Percentiles rank a stretch among this genome's conserved stretches.
Conservation (phyloP, 352 stramenopile species). For the Phytophthora pistaciae region DNA sequence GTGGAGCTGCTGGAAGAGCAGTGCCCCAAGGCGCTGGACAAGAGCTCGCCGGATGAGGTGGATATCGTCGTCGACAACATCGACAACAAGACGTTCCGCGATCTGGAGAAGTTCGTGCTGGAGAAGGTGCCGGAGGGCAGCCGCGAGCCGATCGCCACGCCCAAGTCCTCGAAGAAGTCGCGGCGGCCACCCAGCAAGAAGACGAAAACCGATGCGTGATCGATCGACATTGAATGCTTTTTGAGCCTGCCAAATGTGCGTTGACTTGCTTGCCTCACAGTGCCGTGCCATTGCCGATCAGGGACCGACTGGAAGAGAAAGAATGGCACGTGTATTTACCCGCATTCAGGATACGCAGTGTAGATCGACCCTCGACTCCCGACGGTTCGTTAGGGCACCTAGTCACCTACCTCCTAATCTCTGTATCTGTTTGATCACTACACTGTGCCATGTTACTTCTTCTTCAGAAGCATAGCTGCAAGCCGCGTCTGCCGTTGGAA, state of each 20-base stretch:
- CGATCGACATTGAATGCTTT: constrained; percentile 20
- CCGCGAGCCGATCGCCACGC: constrained; percentile 66
- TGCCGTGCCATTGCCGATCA: constrained; percentile 7
- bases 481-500: constrained; percentile 65
- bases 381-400: constrained; percentile 23
- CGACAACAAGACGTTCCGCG: constrained; percentile 90
- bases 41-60: constrained; percentile 88
- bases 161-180: constrained; percentile 68
- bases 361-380: constrained; percentile 13
- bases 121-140: constrained; percentile 78
- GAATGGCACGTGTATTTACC: constrained; percentile 33
- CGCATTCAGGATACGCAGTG: constrained; percentile 26
- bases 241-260: constrained; percentile 17
- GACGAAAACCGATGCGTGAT: constrained; percentile 62
- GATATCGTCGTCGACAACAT: constrained; percentile 92
- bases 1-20: constrained; percentile 87
- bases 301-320: constrained; percentile 15
- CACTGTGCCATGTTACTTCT: constrained; percentile 23
- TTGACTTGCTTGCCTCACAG: constrained; percentile 10
- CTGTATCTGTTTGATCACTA: not conserved
- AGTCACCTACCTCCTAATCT: constrained; percentile 9
- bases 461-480: constrained; percentile 60
- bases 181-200: constrained; percentile 70
- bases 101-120: constrained; percentile 83
- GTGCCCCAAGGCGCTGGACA: constrained; percentile 87